Percentiles rank a stretch among this genome's conserved stretches.
Evolutionary conservation across 305 asterid species (phyloP).

Genomic region (Fraxinus xanthoxyloides): DNA sequence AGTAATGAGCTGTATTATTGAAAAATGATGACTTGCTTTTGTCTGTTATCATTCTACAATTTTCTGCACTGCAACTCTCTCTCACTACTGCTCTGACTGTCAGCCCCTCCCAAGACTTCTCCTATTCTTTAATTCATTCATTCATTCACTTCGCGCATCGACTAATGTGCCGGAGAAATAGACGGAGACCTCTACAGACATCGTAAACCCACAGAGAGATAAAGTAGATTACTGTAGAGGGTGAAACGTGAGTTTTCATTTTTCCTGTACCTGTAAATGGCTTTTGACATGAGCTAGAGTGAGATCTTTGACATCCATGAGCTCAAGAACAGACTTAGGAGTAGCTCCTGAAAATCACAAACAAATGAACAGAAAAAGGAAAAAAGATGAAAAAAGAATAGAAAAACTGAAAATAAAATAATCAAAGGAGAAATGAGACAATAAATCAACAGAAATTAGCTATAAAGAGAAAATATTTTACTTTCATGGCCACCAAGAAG

Average conservation of each 20-base stretch:
- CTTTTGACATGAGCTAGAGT: conserved; percentile 93
- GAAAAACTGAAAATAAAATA: neutral
- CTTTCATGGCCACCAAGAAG: conserved; percentile 99
- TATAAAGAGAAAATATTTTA: conserved; percentile 10
- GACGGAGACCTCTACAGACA: conserved; percentile 49
- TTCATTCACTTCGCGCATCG: conserved; percentile 57
- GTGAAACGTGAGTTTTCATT: neutral
- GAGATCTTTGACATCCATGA: conserved; percentile 97
- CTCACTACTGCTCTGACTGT: conserved; percentile 19
- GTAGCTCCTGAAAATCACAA: conserved; percentile 65
- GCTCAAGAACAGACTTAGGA: conserved; percentile 90
- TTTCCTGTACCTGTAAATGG: conserved; percentile 79
- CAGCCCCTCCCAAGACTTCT: conserved; percentile 39
- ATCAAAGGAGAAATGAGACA: neutral
- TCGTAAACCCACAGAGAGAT: conserved; percentile 17
- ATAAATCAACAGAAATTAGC: neutral
- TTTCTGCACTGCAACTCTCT: neutral
- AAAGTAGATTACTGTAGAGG: conserved; percentile 6
- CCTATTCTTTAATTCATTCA: conserved; percentile 29
- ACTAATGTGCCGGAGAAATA: conserved; percentile 80
- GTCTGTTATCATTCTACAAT: conserved; percentile 31
- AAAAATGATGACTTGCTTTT: conserved; percentile 73
- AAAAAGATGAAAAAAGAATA: neutral
- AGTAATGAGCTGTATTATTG: conserved; percentile 47
- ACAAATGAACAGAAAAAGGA: neutral